Base-by-base conservation (phyloP, 495 filamentous ascomycete genomes). In the Cercophora scortea region DNA sequence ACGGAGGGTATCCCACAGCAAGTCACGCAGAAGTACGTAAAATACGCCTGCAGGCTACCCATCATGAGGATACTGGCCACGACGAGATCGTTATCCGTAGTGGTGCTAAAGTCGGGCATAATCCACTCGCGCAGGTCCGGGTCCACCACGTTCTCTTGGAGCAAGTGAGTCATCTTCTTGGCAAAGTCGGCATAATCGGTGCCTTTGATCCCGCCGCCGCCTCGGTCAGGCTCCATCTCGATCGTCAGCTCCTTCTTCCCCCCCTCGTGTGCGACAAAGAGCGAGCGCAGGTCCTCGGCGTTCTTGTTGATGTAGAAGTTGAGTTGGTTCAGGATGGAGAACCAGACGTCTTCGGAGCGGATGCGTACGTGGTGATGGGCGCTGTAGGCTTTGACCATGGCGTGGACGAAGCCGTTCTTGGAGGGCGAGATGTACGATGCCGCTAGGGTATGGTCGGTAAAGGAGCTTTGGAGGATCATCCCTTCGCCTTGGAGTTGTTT, bases 331-430 rank as follows among this genome's bases (percentile, higher is more conserved):
- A 83, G 62, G 54, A 83, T 79, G 32, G 73, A 63, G 42, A 81
- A 70, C 79, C 81, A 84, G 39, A 84, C 67, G 55, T 83, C 79
- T 8, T 84, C 79, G 0, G 79, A 79, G 8, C 79, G 71, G 51
- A 84, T 55, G 5, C 61, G 60, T 10, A 83, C 70, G 45, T 78
- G 69, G 42, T 74, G 70, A 51, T 84, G 76, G 39, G 72, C 47
- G 52, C 58, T 72, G 60, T 76, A 84, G 15, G 81, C 80, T 16
- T 71, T 52, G 40, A 77, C 66, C 32, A 65, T 65, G 32, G 65
- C 68, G 33, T 67, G 56, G 11, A 83, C 68, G 53, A 84, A 81
- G 34, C 74, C 72, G 50, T 82, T 63, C 44, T 50, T 45, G 3
- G 62, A 63, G 10, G 63, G 61, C 18, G 53, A 52, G 49, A 66